phyloP scores from a whole-genome alignment of 352 stramenopile species.

The Blastocystis sp. region DNA sequence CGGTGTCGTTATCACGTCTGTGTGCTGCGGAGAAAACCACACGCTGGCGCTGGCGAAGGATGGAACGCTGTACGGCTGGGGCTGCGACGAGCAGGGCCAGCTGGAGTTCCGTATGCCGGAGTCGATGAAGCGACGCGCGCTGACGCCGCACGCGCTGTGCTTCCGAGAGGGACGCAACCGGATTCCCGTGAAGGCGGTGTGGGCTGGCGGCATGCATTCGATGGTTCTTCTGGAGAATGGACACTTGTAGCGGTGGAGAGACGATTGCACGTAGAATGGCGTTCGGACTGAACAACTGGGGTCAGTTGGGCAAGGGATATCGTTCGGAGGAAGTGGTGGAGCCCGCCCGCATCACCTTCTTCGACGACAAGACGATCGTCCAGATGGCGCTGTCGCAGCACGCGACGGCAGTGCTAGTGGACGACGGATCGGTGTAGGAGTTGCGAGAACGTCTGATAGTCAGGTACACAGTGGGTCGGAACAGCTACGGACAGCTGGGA shows the following conservation, averaged over 20 bases:
- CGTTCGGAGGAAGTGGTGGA: not conserved
- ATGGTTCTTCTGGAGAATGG: conserved; percentile 36
- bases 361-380: conserved; percentile 17
- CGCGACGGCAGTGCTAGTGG: not conserved
- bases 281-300: conserved; percentile 46
- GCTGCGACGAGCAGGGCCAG: conserved; percentile 39
- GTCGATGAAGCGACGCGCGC: not conserved
- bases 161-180: conserved; percentile 6
- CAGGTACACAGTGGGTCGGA: not conserved
- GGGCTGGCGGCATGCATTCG: conserved; percentile 35
- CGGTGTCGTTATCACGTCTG: not conserved
- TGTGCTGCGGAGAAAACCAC: conserved; percentile 31
- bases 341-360: not conserved
- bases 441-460: no score
- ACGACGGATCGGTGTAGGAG: not conserved
- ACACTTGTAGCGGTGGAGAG: not conserved
- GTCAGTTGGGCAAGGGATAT: conserved; percentile 17
- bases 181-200: not conserved
- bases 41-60: not conserved
- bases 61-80: conserved; percentile 32
- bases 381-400: not conserved
- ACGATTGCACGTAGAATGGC: not conserved
- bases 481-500: conserved; percentile 37
- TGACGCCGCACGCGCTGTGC: not conserved
- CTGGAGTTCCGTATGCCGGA: not conserved